Base-by-base conservation (phyloP, 306 rosid genomes). In the Luffa aegyptiaca region DNA sequence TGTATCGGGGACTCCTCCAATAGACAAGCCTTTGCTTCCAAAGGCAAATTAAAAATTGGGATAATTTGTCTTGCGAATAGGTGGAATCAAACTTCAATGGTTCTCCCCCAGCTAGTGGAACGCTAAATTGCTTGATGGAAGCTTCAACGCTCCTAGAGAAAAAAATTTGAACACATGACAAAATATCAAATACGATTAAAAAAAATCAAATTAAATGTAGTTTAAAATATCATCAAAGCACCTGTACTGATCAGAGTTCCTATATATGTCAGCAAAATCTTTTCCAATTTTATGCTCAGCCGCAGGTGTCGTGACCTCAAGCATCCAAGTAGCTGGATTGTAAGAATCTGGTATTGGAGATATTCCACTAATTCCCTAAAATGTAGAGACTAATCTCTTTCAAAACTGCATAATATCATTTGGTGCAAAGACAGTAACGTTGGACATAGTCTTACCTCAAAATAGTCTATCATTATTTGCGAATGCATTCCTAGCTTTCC, bases 321-420 rank as follows among this genome's bases (percentile, higher is more conserved):
- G 92, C 88, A 93, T 92, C 98, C 98, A 93, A 52, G 98, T 92
- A 56, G 98, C 98, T 58, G 98, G 98, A 86, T 93, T 92, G 83
- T 92, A 92, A 66, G 90, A 88, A 37, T 80, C 76, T 10, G 87
- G 88, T 87, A 93, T 92, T 21, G 90, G 90, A 71, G 90, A 8
- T 44, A 92, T 66, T 79, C 88, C 96, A 4, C 5, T 76, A 62
- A 92, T 84, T 70, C 83, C 83, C 98, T 93, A 86, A n/a, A 79
- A 76, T 78, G 56, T 56, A 82, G 81, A 2, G 44, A 69, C 12
- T 73, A 72, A 80, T 55, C 63, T 21, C 45, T 20, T 68, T 65
- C 41, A 39, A 13, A 14, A 48, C 26, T 41, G 11, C 18, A 36
- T 48, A 48, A 48, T 48, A 48, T 48, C 52, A 48, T 11, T 48